Evolutionary conservation across 805 yeast species (phyloP).

Genomic region (Starmerella tilneyi): DNA sequence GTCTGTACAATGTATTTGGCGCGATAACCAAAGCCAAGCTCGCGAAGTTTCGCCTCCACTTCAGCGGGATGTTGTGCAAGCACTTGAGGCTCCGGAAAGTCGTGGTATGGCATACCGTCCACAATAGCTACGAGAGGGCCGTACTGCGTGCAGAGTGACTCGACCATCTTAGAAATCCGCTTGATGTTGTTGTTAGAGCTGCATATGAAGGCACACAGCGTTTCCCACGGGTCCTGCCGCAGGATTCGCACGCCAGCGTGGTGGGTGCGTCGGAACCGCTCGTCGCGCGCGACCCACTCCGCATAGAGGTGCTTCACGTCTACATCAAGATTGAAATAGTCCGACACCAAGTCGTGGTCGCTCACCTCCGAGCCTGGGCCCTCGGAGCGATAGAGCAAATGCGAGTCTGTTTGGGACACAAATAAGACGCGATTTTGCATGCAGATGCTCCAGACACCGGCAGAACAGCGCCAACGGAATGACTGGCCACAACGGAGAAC

Average conservation of each 20-base stretch:
- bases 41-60: slow-evolving; percentile 38
- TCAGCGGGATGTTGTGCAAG: slow-evolving; percentile 31
- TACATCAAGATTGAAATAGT: slow-evolving; percentile 62
- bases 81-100: slow-evolving; percentile 61
- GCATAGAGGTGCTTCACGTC: slow-evolving; percentile 44
- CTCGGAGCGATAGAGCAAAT: slow-evolving; percentile 41
- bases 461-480: slow-evolving; percentile 61
- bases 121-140: slow-evolving; percentile 50
- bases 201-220: slow-evolving; percentile 79
- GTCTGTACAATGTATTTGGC: slow-evolving; percentile 81
- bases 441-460: slow-evolving; percentile 46
- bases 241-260: slow-evolving; percentile 70
- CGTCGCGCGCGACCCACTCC: slow-evolving; percentile 46
- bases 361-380: slow-evolving; percentile 21
- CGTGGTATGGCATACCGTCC: slow-evolving; percentile 48
- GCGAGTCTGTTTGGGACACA: slow-evolving; percentile 46
- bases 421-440: slow-evolving; percentile 50
- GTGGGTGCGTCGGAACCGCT: slow-evolving; percentile 19
- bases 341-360: slow-evolving; percentile 38
- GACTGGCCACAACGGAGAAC: slow-evolving; percentile 81
- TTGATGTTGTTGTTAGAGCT: slow-evolving; percentile 93
- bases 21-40: slow-evolving; percentile 69
- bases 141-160: slow-evolving; percentile 55
- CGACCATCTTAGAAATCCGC: slow-evolving; percentile 87
- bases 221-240: slow-evolving; percentile 96